Percentiles rank a stretch among this genome's conserved stretches.
Conservation (phyloP, 2,329 filamentous ascomycete genomes). For the Colletotrichum horii region DNA sequence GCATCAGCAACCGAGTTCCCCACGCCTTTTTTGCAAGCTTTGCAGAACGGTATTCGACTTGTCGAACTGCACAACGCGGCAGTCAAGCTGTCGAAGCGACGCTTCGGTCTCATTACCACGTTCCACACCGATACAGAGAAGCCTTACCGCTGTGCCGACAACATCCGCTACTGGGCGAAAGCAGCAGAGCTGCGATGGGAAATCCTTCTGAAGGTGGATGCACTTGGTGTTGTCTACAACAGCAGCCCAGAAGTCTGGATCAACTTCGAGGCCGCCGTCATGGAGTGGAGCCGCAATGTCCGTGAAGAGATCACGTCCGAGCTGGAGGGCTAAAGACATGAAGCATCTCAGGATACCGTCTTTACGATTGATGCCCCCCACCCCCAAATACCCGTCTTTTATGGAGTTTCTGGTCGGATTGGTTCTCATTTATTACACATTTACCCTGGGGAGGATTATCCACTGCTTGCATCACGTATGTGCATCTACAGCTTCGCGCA, state of each 20-base stretch:
- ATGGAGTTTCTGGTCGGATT: constrained; percentile 5
- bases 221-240: constrained; percentile 84
- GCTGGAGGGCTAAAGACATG: constrained; percentile 31
- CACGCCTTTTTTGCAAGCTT: constrained; percentile 73
- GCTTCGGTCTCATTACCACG: constrained; percentile 86
- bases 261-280: constrained; percentile 81
- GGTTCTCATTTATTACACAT: background rate
- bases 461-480: background rate
- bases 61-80: constrained; percentile 90
- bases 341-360: constrained; percentile 3
- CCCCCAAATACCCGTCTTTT: constrained; percentile 21
- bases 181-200: constrained; percentile 95
- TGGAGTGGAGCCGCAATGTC: constrained; percentile 83
- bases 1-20: constrained; percentile 53
- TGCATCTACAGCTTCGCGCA: background rate
- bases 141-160: constrained; percentile 92
- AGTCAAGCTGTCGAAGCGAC: constrained; percentile 81
- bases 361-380: constrained; percentile 20
- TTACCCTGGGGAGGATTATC: constrained; percentile 1
- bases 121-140: constrained; percentile 95
- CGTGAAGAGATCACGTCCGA: constrained; percentile 84
- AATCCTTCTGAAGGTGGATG: constrained; percentile 80
- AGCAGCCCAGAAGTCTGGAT: constrained; percentile 74
- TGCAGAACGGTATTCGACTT: constrained; percentile 82
- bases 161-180: constrained; percentile 95